Evolutionary conservation across 768 basidiomycete species (phyloP).

Genomic region (Leccinum variicolor): DNA sequence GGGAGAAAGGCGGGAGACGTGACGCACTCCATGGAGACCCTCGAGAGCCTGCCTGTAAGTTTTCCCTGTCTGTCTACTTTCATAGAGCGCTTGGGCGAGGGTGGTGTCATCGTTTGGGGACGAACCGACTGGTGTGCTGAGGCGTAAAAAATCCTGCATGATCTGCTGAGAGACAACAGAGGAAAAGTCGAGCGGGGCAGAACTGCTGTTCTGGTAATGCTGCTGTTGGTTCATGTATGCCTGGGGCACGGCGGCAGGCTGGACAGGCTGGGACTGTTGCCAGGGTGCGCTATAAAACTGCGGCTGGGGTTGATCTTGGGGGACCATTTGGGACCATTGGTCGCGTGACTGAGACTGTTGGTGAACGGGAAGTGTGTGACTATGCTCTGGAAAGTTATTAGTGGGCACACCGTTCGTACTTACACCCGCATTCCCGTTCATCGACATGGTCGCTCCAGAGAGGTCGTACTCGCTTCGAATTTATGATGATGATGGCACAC

Average conservation of each 20-base stretch:
- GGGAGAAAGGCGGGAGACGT: not conserved
- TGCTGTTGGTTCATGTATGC: constrained; percentile 17
- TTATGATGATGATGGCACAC: constrained; percentile 3
- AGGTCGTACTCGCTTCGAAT: not conserved
- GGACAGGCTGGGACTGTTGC: constrained; percentile 33
- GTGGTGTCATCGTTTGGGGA: constrained; percentile 53
- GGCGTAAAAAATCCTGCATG: constrained; percentile 51
- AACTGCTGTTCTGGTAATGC: constrained; percentile 18
- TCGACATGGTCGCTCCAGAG: constrained; percentile 12
- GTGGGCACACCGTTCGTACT: constrained; percentile 12
- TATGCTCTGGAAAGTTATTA: constrained; percentile 13
- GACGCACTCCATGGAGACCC: constrained; percentile 58
- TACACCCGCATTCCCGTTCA: constrained; percentile 8
- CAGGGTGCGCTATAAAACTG: constrained; percentile 28
- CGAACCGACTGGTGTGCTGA: constrained; percentile 51
- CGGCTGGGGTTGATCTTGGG: constrained; percentile 23
- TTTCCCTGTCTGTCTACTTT: constrained; percentile 39
- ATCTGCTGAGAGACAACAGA: constrained; percentile 46
- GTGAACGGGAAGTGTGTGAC: constrained; percentile 15
- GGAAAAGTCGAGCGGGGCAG: constrained; percentile 32
- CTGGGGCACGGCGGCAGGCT: constrained; percentile 29
- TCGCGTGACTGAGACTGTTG: constrained; percentile 22
- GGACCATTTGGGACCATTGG: constrained; percentile 23
- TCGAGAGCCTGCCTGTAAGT: constrained; percentile 67
- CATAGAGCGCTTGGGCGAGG: constrained; percentile 47